phyloP scores from a whole-genome alignment of 2,329 filamentous ascomycete genomes.

The Aspergillus ochraceoroseus region DNA sequence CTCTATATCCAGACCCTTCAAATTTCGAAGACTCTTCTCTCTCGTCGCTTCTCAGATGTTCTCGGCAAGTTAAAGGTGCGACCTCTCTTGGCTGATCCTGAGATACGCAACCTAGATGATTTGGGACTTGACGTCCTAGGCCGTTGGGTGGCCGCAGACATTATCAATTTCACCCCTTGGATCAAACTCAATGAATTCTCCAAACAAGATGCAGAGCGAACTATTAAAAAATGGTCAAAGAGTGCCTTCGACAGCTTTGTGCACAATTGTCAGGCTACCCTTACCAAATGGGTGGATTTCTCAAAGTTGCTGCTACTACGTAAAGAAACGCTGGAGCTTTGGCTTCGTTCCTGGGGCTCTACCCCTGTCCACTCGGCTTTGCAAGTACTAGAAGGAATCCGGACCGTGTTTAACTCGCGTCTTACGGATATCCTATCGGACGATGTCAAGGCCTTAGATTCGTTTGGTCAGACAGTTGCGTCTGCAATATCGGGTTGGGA shows the following conservation, averaged over 20 bases:
- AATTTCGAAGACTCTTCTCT: constrained; percentile 71
- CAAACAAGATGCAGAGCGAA: constrained; percentile 55
- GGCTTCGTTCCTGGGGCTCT: constrained; percentile 66
- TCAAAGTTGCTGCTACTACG: constrained; percentile 65
- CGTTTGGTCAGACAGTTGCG: constrained; percentile 61
- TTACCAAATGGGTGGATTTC: constrained; percentile 61
- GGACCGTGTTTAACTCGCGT: constrained; percentile 63
- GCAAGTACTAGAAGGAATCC: constrained; percentile 63
- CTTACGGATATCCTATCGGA: constrained; percentile 59
- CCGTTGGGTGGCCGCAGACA: constrained; percentile 75
- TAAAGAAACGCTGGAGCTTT: constrained; percentile 65
- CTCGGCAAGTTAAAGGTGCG: constrained; percentile 64
- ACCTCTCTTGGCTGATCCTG: constrained; percentile 66
- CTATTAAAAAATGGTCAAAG: constrained; percentile 60
- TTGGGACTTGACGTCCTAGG: constrained; percentile 72
- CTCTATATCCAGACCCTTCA: constrained; percentile 73
- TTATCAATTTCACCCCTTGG: constrained; percentile 80
- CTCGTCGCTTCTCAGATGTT: constrained; percentile 64
- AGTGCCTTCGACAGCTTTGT: constrained; percentile 57
- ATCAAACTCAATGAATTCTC: constrained; percentile 74
- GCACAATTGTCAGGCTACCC: constrained; percentile 56
- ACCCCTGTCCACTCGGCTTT: constrained; percentile 50
- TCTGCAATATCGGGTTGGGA: constrained; percentile 59
- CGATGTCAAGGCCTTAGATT: constrained; percentile 60
- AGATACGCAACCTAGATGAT: constrained; percentile 62